Base-by-base conservation (phyloP, 768 basidiomycete genomes). In the Amanita fuliginea region DNA sequence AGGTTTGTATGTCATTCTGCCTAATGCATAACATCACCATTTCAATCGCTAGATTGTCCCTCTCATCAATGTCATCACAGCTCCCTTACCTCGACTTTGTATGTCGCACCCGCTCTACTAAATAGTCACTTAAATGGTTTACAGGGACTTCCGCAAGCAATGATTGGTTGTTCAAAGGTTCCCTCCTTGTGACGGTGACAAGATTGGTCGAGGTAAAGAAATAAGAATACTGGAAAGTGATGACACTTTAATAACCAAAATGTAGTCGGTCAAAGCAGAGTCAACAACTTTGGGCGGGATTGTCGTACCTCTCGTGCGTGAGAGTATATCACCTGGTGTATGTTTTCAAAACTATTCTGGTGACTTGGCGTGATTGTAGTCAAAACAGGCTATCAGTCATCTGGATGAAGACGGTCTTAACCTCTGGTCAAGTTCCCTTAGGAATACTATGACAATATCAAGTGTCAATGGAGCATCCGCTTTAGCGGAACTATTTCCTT, bases 341-440 rank as follows among this genome's bases (percentile, higher is more conserved):
- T 56, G 70, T 64, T 32, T 46, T 22, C 26, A 21, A 41, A 26
- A 21, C 7, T 41, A 19, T 47, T 26, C 11, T 7, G 18, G 13
- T 7, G 37, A 28, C 21, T 26, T 45, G 24, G 37, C 10, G 8
- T 28, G 4, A 48, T 32, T 24, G 9, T 16, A 10, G 8, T 32
- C 32, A 11, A 19, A 36, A 48, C 53, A 90, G 87, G 72, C 71
- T 26, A 71, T 74, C n/a, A 64, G 74, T 32, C 74, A 84, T 53
- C 72, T 95, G 19, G 90, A 94, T 55, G 78, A 80, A 53, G 91
- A 94, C 61, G 85, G 78, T 0, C 61, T 92, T 42, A 71, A 69
- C 36, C 75, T 95, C 9, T 94, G 91, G 92, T 68, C 74, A 19
- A 69, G 75, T 28, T 76, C 85, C 1, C 65, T 93, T 33, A 73